Evolutionary conservation across 805 yeast genomes (phyloP).

Genomic region (Kodamaea jinghongensis): DNA sequence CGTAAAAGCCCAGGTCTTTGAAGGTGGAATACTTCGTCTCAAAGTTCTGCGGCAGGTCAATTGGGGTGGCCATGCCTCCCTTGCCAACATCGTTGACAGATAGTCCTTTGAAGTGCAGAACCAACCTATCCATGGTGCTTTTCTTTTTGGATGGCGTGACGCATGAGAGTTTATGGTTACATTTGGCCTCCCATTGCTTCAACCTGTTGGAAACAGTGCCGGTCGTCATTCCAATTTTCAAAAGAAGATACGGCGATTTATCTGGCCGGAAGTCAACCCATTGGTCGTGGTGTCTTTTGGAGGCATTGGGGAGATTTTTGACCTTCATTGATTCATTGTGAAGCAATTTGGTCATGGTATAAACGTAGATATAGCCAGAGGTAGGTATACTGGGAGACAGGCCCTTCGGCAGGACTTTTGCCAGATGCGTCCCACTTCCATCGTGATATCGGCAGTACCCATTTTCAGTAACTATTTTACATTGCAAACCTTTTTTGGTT

Average conservation of each 20-base stretch:
- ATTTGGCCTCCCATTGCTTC: conserved; percentile 52
- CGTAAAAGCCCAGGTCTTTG: conserved; percentile 35
- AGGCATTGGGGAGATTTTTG: conserved; percentile 25
- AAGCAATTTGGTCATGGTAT: conserved; percentile 44
- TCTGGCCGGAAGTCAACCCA: conserved; percentile 37
- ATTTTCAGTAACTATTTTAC: conserved; percentile 28
- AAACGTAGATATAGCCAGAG: conserved; percentile 48
- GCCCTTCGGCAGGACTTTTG: too few relatives aligned
- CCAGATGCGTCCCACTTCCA: too few relatives aligned
- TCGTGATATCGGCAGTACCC: conserved; percentile 37
- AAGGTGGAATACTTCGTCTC: not conserved
- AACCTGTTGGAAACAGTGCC: conserved; percentile 41
- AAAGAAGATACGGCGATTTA: conserved; percentile 35
- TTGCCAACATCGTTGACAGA: conserved; percentile 7
- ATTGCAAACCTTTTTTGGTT: conserved; percentile 39
- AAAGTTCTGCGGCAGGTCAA: not conserved
- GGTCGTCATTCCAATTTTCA: conserved; percentile 56
- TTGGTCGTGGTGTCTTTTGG: conserved; percentile 17
- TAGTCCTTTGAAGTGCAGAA: not conserved
- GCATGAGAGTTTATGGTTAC: conserved; percentile 45
- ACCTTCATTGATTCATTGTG: conserved; percentile 31
- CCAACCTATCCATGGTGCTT: conserved; percentile 12
- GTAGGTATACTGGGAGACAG: not conserved
- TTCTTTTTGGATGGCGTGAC: conserved; percentile 28
- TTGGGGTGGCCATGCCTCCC: conserved; percentile 2